Conservation (phyloP, 2,329 filamentous ascomycete genomes). For the Penicillium brevicompactum region DNA sequence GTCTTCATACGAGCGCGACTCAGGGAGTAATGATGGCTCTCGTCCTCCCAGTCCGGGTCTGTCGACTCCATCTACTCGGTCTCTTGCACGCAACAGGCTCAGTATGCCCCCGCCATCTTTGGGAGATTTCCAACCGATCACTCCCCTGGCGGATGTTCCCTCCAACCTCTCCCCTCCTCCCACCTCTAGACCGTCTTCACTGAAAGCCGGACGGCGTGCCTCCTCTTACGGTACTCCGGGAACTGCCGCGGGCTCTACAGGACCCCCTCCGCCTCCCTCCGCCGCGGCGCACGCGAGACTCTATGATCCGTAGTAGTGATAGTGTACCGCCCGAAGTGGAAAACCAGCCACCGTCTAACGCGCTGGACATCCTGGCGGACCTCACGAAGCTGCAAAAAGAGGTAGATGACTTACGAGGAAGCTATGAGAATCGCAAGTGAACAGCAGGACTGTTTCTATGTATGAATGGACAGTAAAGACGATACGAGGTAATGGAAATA, state of each 20-base stretch:
- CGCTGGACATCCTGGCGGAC: conserved; percentile 69
- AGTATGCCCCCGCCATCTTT: conserved; percentile 24
- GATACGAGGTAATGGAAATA: not conserved
- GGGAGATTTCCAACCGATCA: conserved; percentile 11
- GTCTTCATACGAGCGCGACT: conserved; percentile 45
- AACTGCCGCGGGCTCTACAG: conserved; percentile 22
- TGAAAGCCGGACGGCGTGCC: conserved; percentile 32
- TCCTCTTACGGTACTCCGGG: conserved; percentile 23
- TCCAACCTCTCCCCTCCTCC: conserved; percentile 19
- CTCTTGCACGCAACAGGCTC: conserved; percentile 19
- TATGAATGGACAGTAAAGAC: conserved; percentile 16
- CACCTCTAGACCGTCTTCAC: conserved; percentile 21
- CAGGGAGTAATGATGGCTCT: conserved; percentile 41
- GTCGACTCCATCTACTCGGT: conserved; percentile 23
- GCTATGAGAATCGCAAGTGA: conserved; percentile 39
- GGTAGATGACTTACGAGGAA: conserved; percentile 62
- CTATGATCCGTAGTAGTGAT: conserved; percentile 42
- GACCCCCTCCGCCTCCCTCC: conserved; percentile 51
- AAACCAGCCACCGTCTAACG: conserved; percentile 37
- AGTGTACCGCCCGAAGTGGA: conserved; percentile 25
- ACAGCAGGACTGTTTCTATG: conserved; percentile 17
- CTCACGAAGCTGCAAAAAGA: conserved; percentile 72
- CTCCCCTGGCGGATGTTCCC: conserved; percentile 2
- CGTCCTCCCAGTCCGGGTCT: conserved; percentile 32
- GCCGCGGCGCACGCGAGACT: conserved; percentile 49